Conservation (phyloP, 805 yeast genomes). For the Ogataea chonburiensis region DNA sequence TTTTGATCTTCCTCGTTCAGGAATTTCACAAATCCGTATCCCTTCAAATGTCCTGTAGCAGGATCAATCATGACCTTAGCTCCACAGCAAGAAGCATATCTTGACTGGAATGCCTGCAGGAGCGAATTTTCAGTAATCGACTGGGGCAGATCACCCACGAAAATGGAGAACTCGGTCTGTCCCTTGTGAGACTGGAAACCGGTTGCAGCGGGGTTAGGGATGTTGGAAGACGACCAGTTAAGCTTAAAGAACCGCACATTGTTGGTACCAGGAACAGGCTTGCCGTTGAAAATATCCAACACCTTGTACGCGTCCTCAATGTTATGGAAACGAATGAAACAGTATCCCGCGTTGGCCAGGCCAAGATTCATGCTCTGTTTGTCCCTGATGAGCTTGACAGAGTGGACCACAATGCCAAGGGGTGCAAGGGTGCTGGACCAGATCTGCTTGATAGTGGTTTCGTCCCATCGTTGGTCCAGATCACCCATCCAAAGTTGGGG, state of each 20-base stretch:
- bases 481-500: constrained; percentile 86
- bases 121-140: constrained; percentile 68
- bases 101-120: constrained; percentile 61
- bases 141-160: constrained; percentile 81
- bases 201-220: constrained; percentile 17
- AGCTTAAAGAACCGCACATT: constrained; percentile 56
- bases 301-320: constrained; percentile 65
- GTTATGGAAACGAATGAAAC: constrained; percentile 73
- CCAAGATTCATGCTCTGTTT: constrained; percentile 39
- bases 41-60: constrained; percentile 66
- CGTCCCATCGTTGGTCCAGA: constrained; percentile 82
- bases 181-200: constrained; percentile 16
- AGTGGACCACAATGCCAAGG: constrained; percentile 56
- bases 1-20: constrained; percentile 62
- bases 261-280: constrained; percentile 63
- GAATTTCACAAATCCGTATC: constrained; percentile 90
- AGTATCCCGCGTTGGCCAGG: constrained; percentile 63
- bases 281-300: constrained; percentile 59
- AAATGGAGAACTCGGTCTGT: constrained; percentile 57
- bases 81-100: constrained; percentile 70
- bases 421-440: constrained; percentile 54
- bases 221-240: constrained; percentile 68
- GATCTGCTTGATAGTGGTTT: constrained; percentile 57
- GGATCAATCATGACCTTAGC: constrained; percentile 80
- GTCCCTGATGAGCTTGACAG: constrained; percentile 70